Percentiles rank a stretch among this genome's conserved stretches.
Evolutionary conservation across 176 grass and related monocot species (phyloP).

Genomic region (Bolboschoenus planiculmis): DNA sequence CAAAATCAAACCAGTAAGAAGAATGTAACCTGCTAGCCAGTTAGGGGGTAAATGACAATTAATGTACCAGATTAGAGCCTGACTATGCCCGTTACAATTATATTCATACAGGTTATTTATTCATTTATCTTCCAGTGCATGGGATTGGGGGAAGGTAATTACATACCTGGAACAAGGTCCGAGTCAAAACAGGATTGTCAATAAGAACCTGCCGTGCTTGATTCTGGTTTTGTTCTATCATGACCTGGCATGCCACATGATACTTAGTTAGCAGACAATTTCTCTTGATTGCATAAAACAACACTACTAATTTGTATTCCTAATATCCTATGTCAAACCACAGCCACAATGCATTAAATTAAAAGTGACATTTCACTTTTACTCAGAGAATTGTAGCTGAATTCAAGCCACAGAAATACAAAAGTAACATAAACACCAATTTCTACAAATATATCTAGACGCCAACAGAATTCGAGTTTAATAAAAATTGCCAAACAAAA

Average conservation of each 20-base stretch:
- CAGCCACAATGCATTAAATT: background rate
- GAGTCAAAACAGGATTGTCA: conserved; percentile 76
- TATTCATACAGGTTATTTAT: background rate
- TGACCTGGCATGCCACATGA: conserved; percentile 24
- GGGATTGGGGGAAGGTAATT: background rate
- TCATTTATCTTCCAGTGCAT: background rate
- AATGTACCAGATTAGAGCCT: background rate
- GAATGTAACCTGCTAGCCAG: background rate
- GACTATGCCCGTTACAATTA: background rate
- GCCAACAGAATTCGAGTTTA: background rate
- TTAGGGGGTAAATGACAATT: background rate
- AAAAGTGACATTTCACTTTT: background rate
- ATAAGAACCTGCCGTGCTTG: conserved; percentile 82
- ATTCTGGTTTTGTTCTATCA: conserved; percentile 79
- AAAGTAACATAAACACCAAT: background rate
- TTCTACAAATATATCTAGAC: background rate
- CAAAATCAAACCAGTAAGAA: background rate
- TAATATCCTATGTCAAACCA: background rate
- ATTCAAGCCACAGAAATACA: background rate
- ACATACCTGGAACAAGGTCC: conserved; percentile 71
- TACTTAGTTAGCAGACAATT: background rate
- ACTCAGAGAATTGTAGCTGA: background rate
- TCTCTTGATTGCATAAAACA: background rate
- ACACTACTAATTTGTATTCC: background rate
- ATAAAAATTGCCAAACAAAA: background rate